Base-by-base conservation (phyloP, 2,329 filamentous ascomycete species). In the Chaetomiaceae sp. region DNA sequence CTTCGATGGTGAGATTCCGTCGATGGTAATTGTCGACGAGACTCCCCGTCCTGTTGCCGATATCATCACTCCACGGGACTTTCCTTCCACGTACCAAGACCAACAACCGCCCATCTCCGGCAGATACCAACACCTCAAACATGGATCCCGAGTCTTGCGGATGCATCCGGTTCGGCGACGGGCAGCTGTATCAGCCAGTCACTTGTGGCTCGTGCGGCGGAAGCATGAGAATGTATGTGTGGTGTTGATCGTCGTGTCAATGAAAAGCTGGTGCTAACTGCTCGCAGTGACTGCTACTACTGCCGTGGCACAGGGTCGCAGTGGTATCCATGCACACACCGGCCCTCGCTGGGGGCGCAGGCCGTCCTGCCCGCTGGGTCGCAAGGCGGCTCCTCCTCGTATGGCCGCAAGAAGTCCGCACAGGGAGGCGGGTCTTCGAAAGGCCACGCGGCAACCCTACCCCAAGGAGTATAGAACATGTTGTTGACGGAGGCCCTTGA, bases 151-250 rank as follows among this genome's bases (percentile, higher is more conserved):
- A 55, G 11, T 47, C 39, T 27, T 60, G 58, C n/a, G 58, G 51
- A 19, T 60, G 58, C 25, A 7, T 55, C 19, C 39, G 8, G 38
- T 6, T 40, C 15, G 25, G n/a, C 29, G 45, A 48, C 36, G 58
- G 58, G 2, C 33, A 4, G 9, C 29, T 44, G 27, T 47, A 47
- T 17, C 12, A 43, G 11, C 44, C 47, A 3, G 17, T 29, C 3
- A 52, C 25, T 9, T 61, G 59, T 36, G 14, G 22, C 3, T 20
- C 36, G 33, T 61, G 59, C 19, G 44, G 17, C 3, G 52, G 49
- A 25, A 60, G 50, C 42, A 57, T 57, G 49, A 53, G 54, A 53
- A 42, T 36, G 58, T 60, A 47, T 44, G 58, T 60, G 46, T 44
- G 50, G 20, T 25, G 6, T 1, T n/a, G 15, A 2, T 17, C 25